Evolutionary conservation across 352 stramenopile species (phyloP), one percentile per base, ranked within the genome.

Genomic region (Blastocystis sp.): DNA sequence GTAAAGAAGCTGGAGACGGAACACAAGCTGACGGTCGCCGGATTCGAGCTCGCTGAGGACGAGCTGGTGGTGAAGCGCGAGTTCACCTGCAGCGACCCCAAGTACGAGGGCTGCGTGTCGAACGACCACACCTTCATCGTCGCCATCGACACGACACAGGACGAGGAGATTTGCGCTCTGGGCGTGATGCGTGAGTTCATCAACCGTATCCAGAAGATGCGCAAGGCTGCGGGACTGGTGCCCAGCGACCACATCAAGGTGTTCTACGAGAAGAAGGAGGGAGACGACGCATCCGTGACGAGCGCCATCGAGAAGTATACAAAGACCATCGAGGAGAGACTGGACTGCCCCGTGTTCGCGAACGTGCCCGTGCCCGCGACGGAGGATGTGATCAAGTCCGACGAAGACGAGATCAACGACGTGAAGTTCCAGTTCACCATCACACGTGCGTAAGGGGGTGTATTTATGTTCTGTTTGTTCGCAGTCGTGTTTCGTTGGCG

Each of bases 201-300:
- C 84, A 98, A 96, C 87, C 92, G 93, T 49, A 94, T 98, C 87
- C 96, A 99, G 89, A 97, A 98, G 89, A 90, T 99, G 65, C 91
- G 96, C 48, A 99, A 99, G 90, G 94, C 92, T 87, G 92, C 94
- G 16, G 94, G 94, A 4, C 90, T 98, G 4, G 92, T 96, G 71
- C 88, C 97, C 44, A 92, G 92, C 86, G 95, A 98, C 89, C 93
- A 94, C 87, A 94, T 98, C 84, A 94, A 98, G 86, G 93, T 97
- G 4, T 98, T 96, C 90, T 97, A 94, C 73, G 64, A 89, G 56
- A 91, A 97, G 87, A 87, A 92, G 64, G 88, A 89, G 1, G 91
- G 89, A 36, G 89, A 91, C 0, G 90, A 92, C 69, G 86, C 88
- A 63, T 88, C 88, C 51, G 88, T 93, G 1, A 64, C 87, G 11